Evolutionary conservation across 2,329 filamentous ascomycete species (phyloP), one percentile per base, ranked within the genome.

Genomic region (Didymella exigua): DNA sequence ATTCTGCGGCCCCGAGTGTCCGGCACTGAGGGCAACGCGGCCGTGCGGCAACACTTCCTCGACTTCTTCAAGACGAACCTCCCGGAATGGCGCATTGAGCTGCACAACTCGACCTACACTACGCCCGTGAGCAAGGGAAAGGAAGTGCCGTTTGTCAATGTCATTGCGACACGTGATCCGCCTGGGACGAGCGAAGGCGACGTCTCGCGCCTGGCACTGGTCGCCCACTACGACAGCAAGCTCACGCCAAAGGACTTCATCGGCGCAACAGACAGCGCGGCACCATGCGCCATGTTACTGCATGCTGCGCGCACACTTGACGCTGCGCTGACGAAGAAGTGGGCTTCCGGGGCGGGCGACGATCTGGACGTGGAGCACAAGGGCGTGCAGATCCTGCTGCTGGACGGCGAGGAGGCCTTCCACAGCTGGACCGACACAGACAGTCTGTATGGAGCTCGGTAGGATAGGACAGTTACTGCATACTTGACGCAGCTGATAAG

Each of bases 361-460:
- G 74, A 93, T 21, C 58, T 68, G 13, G 58, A 67, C 10, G 90
- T 92, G 30, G 89, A 89, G 57, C 85, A 89, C 62, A 87, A 86
- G 65, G 95, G 95, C 2, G 83, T 99, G 42, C 95, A 99, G 78
- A 90, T 99, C 37, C 65, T 99, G 26, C 83, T 99, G 56, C 78
- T 99, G 16, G 95, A 99, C 69, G 95, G 95, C 13, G 95, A 99
- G 77, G 95, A 99, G 76, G 93, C 95, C 0, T 99, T 96, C 76
- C 77, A 85, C 24, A 76, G 76, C 3, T 99, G 95, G 95, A 89
- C 87, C 0, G 84, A 84, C 24, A 84, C 82, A 0, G 95, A 99
- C 74, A 96, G 91, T 23, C 79, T 98, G 7, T 99, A 99, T 66
- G 95, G 95, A 3, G 86, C 95, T 29, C 86, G 91, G 87, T 89